Conservation (phyloP, 495 filamentous ascomycete species). For the Acidomyces sp. region DNA sequence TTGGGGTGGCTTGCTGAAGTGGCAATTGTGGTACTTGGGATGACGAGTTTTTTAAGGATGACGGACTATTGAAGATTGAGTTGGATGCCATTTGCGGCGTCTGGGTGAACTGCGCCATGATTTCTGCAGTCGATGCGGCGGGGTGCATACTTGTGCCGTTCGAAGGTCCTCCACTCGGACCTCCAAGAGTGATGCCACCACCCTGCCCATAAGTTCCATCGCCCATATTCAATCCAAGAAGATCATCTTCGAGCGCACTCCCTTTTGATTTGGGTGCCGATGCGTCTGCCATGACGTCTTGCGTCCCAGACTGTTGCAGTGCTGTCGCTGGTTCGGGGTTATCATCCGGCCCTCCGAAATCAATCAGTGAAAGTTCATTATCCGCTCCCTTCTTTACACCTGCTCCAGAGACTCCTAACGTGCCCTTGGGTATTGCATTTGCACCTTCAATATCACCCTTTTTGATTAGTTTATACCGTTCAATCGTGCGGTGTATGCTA, state of each 20-base stretch:
- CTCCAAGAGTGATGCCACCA: constrained; percentile 78
- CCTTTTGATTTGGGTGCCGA: constrained; percentile 38
- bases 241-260: constrained; percentile 41
- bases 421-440: constrained; percentile 72
- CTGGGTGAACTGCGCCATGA: constrained; percentile 15
- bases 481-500: constrained; percentile 92
- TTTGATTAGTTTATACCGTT: constrained; percentile 86
- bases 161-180: constrained; percentile 9
- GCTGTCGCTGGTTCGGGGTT: constrained; percentile 26
- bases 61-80: constrained; percentile 9
- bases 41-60: constrained; percentile 6
- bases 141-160: constrained; percentile 7
- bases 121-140: constrained; percentile 3
- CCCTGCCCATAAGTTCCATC: constrained; percentile 51
- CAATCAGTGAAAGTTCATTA: constrained; percentile 85
- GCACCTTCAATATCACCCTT: constrained; percentile 85
- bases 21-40: constrained; percentile 16
- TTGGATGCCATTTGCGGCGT: constrained; percentile 6
- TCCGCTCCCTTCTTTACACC: constrained; percentile 61
- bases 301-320: constrained; percentile 15
- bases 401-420: constrained; percentile 51
- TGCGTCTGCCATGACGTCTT: constrained; percentile 14
- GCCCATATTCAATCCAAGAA: constrained; percentile 56
- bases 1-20: neutral
- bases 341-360: constrained; percentile 54